phyloP scores from a whole-genome alignment of 257 asterid species.

The Nicotiana sylvestris region DNA sequence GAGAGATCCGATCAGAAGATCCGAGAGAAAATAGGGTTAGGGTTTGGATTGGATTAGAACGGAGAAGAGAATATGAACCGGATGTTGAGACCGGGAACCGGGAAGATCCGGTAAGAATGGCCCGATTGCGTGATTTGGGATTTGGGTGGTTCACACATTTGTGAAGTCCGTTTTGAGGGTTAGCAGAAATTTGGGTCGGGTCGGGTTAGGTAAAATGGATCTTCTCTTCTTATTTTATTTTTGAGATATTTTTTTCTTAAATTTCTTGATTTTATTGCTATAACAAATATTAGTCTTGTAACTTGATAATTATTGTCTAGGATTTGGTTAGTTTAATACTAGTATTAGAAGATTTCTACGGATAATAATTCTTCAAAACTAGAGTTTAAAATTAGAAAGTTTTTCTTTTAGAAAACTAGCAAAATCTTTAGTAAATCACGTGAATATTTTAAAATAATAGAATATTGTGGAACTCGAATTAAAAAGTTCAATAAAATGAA shows the following conservation, averaged over 20 bases:
- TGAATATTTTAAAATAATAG: too few relatives aligned
- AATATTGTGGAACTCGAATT: too few relatives aligned
- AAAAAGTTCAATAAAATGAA: too few relatives aligned
- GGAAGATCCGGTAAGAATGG: conserved; percentile 25
- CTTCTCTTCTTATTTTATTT: neutral
- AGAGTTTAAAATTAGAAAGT: too few relatives aligned
- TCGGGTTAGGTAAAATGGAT: conserved; percentile 16
- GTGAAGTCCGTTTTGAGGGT: conserved; percentile 26
- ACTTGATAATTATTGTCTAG: too few relatives aligned
- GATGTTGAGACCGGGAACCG: conserved; percentile 1
- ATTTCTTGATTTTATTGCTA: neutral
- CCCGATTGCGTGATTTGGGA: conserved; percentile 18
- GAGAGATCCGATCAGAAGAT: conserved; percentile 54
- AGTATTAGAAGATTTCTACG: too few relatives aligned
- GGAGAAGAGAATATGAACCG: conserved; percentile 17
- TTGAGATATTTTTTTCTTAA: neutral
- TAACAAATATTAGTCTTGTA: too few relatives aligned
- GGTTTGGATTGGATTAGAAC: conserved; percentile 33
- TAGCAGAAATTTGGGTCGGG: conserved; percentile 30
- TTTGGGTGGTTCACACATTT: neutral
- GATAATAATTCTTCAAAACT: too few relatives aligned
- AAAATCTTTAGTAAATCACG: too few relatives aligned
- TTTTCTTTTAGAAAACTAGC: too few relatives aligned
- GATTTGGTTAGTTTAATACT: too few relatives aligned
- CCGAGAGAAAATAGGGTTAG: conserved; percentile 52